Evolutionary conservation across 768 basidiomycete species (phyloP), one percentile per base, ranked within the genome.

Genomic region (Aureoboletus auriporus): DNA sequence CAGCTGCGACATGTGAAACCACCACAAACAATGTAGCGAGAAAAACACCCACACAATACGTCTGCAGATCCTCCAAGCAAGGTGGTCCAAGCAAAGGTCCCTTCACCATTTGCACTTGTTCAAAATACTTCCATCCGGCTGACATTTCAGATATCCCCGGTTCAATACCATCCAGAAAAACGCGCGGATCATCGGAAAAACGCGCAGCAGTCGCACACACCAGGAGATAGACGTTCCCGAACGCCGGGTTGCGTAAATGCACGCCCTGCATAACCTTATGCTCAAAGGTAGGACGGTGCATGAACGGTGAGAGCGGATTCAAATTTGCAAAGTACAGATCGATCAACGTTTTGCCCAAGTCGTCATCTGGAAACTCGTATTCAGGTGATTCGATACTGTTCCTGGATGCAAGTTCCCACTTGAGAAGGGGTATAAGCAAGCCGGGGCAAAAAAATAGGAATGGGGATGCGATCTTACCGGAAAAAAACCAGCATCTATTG

Each of bases 201-300:
- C 83, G 75, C 0, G 86, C 71, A 3, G 75, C 89, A 16, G 81
- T 70, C 0, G 91, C 88, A 58, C 86, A 89, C 0, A 90, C 78
- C 1, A 89, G 72, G 6, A 92, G 70, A 23, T 89, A 75, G 0
- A 78, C 75, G 1, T 76, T 65, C 0, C 74, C 79, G 58, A 93
- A 90, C 0, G 69, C 58, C 1, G 71, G 46, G 46, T 87, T 72
- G 1, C 56, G 64, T 14, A 72, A 60, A 56, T 89, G 81, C 2
- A 80, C 56, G 0, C 75, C 75, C 5, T 77, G 73, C 1, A 54
- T 56, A 20, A 84, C 55, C 14, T 71, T 68, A 20, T 70, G 68
- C 34, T 83, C 75, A 54, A 93, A 90, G 5, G 78, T 78, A 0
- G 81, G 82, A 4, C 82, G 76, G 56, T 93, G 90, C 5, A 95